These are phyloP conservation scores for Chaetomidium leptoderma DNA, from an alignment of 495 filamentous ascomycete genomes.

Conservation along the genomic window DNA sequence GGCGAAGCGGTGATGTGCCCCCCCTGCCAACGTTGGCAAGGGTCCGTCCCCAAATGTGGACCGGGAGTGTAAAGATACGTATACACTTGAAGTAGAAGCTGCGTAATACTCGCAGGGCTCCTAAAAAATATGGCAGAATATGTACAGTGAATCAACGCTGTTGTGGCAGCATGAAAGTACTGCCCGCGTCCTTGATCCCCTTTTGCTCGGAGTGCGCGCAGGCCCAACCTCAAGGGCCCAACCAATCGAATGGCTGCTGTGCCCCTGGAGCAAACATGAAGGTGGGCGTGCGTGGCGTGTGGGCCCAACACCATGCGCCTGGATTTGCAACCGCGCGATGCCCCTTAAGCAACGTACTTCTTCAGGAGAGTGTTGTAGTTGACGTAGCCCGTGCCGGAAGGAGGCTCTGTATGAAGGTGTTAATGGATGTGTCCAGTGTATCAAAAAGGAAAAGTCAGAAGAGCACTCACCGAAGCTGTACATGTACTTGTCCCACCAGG, in stretches of 20 bases:
- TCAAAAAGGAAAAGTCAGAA: background rate
- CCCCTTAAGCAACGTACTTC: constrained; percentile 14
- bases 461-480: constrained; percentile 43
- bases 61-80: background rate
- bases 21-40: too few relatives aligned
- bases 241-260: too few relatives aligned
- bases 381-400: constrained; percentile 28
- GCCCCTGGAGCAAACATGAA: too few relatives aligned
- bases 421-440: background rate
- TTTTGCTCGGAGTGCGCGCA: too few relatives aligned
- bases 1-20: too few relatives aligned
- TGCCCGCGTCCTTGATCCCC: too few relatives aligned
- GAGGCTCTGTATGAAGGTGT: constrained; percentile 43
- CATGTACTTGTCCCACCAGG: constrained; percentile 59
- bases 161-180: background rate
- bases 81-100: background rate
- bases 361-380: constrained; percentile 31
- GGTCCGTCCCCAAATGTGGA: too few relatives aligned
- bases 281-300: too few relatives aligned
- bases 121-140: background rate
- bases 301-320: too few relatives aligned
- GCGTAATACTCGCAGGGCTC: too few relatives aligned
- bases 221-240: too few relatives aligned
- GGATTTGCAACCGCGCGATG: too few relatives aligned
- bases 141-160: background rate